Percentiles rank a stretch among this genome's conserved stretches.
phyloP scores from a whole-genome alignment of 225 moss, liverwort and hornwort species.

The Rhytidiadelphus loreus region DNA sequence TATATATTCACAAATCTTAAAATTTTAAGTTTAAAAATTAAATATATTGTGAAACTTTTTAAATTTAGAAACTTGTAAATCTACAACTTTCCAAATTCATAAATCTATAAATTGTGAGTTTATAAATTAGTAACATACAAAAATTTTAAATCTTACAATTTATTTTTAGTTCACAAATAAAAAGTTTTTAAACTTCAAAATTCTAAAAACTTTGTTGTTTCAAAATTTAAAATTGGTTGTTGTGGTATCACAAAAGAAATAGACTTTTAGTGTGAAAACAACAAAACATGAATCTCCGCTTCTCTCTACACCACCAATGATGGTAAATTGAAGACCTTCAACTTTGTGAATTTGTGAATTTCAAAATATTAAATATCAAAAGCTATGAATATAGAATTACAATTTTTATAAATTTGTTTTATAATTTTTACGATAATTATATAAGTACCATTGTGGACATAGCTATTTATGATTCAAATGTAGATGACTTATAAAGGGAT shows the following conservation, averaged over 20 bases:
- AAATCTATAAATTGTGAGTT: not conserved
- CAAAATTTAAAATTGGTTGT: not conserved
- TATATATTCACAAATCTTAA: too few relatives aligned
- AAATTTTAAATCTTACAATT: too few relatives aligned
- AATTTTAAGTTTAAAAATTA: fast-evolving
- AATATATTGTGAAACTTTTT: fast-evolving
- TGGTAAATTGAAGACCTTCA: not conserved
- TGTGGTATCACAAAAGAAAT: fast-evolving
- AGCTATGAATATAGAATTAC: not conserved
- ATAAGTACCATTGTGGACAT: not conserved
- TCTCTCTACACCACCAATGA: fast-evolving
- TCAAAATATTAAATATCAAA: not conserved
- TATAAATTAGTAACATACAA: not conserved
- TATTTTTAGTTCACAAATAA: not conserved
- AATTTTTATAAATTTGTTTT: not conserved
- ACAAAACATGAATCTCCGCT: fast-evolving
- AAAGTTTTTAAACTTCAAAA: not conserved
- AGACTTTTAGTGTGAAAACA: not conserved
- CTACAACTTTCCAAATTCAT: not conserved
- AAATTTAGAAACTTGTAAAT: not conserved
- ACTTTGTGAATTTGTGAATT: not conserved
- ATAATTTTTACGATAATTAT: too few relatives aligned
- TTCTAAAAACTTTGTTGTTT: not conserved
- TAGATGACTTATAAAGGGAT: fast-evolving
- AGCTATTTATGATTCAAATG: not conserved